Conservation (phyloP, 2,329 filamentous ascomycete species). For the Trichoderma lentiforme region DNA sequence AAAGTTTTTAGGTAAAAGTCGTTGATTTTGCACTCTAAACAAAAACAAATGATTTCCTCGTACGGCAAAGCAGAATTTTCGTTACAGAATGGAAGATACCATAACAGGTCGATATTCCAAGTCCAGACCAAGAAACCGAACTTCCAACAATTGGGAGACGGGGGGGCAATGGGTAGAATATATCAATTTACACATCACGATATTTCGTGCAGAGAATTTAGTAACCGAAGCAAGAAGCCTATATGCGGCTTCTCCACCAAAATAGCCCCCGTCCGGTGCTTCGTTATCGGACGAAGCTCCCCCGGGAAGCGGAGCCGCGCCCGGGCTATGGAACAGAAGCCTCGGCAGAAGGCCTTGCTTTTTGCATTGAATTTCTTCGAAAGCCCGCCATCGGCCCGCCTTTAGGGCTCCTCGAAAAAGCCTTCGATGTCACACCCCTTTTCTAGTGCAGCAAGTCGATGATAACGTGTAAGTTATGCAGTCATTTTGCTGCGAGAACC, state of each 20-base stretch:
- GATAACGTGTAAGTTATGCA: background rate
- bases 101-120: background rate
- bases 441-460: background rate
- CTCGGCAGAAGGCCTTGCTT: background rate
- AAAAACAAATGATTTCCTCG: background rate
- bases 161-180: background rate
- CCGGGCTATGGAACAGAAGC: background rate
- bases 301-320: slow-evolving; percentile 2
- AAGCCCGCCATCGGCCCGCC: slow-evolving; percentile 8
- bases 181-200: background rate
- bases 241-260: background rate
- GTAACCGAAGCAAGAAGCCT: slow-evolving; percentile 10
- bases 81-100: background rate
- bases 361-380: background rate
- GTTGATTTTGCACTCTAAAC: background rate
- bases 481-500: background rate
- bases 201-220: background rate
- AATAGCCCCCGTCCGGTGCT: background rate
- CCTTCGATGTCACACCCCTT: background rate
- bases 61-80: background rate
- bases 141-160: background rate
- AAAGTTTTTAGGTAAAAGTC: background rate
- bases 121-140: background rate
- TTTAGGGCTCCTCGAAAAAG: background rate
- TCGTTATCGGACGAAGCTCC: background rate